A percentile compares a stretch with the other conserved stretches of the same genome.
Conservation (phyloP, 306 rosid species). For the Glycine latifolia region DNA sequence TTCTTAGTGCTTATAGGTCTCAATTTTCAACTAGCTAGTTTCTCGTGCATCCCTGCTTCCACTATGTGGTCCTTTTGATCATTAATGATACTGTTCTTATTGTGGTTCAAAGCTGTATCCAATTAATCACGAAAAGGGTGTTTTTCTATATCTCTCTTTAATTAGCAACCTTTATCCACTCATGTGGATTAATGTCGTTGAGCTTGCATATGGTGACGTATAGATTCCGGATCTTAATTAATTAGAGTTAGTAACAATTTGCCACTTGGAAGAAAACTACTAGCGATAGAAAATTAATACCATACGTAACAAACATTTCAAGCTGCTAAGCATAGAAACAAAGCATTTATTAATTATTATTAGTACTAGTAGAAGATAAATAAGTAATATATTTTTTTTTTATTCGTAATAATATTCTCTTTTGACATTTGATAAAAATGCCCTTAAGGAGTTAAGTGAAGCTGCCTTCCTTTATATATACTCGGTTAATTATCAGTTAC, state of each 20-base stretch:
- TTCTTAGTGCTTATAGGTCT: conserved; percentile 49
- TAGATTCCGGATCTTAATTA: background rate
- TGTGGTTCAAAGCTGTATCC: conserved; percentile 52
- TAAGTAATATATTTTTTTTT: no score
- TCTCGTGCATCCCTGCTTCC: conserved; percentile 1
- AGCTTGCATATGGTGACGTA: conserved; percentile 26
- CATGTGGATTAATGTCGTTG: conserved; percentile 20
- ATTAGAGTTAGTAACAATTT: conserved; percentile 11
- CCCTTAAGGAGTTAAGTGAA: background rate
- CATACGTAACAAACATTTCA: conserved; percentile 22
- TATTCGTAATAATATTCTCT: background rate
- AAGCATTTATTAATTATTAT: conserved; percentile 20
- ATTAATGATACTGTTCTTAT: conserved; percentile 13
- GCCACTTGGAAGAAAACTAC: conserved; percentile 9
- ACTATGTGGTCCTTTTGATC: conserved; percentile 28
- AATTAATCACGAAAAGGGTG: conserved; percentile 32
- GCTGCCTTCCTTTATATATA: background rate
- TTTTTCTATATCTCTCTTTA: conserved; percentile 23
- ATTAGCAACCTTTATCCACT: conserved; percentile 6
- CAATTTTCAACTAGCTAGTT: conserved; percentile 3
- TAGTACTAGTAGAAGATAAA: background rate
- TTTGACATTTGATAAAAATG: conserved; percentile 5
- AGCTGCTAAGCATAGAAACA: background rate
- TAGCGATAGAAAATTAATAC: background rate
- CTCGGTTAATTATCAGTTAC: background rate